Base-by-base conservation (phyloP, 331 rosid species). In the Spiraea crenata region DNA sequence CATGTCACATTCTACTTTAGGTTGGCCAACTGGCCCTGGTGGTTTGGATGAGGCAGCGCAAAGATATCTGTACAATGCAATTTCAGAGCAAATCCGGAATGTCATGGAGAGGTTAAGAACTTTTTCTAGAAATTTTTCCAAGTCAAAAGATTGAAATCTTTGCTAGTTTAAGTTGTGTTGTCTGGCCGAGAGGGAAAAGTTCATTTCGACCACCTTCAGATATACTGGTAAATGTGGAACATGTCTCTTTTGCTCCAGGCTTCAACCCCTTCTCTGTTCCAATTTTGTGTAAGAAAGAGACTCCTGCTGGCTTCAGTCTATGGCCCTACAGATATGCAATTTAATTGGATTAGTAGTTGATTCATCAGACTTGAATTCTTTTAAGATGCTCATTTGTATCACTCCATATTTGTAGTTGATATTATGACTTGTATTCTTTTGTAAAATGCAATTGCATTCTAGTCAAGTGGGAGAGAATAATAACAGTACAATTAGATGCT, bases 11-110 rank as follows among this genome's bases (percentile, higher is more conserved):
- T 85, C 92, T 38, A 46, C 68, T 5, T 55, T 60, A 20, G 99
- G 92, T 31, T 91, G 98, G 97, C 92, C 90, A 25, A 73, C 75
- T 44, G 76, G 71, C 62, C 65, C 81, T 12, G 75, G 77, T 60
- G 87, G 84, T 69, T 63, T 86, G 82, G 90, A 95, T 64, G 98
- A 95, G 87, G 87, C 92, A 57, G 93, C 93, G 0, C 93, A 84
- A 78, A 87, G 84, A 85, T 78, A 70, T 76, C 85, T 92, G 67
- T 89, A 89, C 80, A 44, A 66, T 37, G 50, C 84, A 68, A 80
- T 92, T 74, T 87, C 95, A 1, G 88, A 86, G 71, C 72, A 82
- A 80, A 92, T 92, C 47, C 89, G 70, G 63, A 72, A 58, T 46
- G 82, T 70, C 74, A 81, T 95, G 96, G 99, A 95, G 80, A 76